These are phyloP conservation scores for Raffaelea ambrosiae DNA, from an alignment of 2,329 filamentous ascomycete genomes.

Conservation along the genomic window DNA sequence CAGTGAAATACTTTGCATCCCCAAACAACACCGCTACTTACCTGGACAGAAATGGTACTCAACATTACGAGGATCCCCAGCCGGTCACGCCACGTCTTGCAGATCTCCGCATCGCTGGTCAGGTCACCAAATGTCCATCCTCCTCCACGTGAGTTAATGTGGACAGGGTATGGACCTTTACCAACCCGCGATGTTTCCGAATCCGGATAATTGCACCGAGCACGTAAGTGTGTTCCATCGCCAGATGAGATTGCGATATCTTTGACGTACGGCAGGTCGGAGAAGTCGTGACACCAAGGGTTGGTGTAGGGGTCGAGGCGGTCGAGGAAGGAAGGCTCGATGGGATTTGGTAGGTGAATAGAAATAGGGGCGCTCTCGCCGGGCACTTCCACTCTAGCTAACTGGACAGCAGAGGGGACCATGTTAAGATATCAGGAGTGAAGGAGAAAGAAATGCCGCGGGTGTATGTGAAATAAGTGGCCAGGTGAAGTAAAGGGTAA, in stretches of 20 bases:
- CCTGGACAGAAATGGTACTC: no score
- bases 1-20: no score
- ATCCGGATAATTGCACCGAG: background rate
- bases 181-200: background rate
- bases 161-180: conserved; percentile 2
- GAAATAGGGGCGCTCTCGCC: no score
- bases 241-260: background rate
- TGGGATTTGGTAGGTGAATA: no score
- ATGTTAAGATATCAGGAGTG: no score
- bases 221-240: background rate
- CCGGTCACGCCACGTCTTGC: conserved; percentile 23
- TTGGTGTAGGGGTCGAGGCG: background rate
- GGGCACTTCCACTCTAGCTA: no score
- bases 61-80: conserved; percentile 27
- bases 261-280: background rate
- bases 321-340: background rate
- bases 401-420: no score
- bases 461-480: no score
- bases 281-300: background rate
- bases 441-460: no score
- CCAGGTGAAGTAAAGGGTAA: no score
- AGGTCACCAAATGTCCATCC: conserved; percentile 27
- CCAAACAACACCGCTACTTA: no score
- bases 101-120: conserved; percentile 20
- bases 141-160: conserved; percentile 14